A percentile compares a stretch with the other conserved stretches of the same genome.
phyloP scores from a whole-genome alignment of 108 stramenopile species.

The Cyclotella sp. region DNA sequence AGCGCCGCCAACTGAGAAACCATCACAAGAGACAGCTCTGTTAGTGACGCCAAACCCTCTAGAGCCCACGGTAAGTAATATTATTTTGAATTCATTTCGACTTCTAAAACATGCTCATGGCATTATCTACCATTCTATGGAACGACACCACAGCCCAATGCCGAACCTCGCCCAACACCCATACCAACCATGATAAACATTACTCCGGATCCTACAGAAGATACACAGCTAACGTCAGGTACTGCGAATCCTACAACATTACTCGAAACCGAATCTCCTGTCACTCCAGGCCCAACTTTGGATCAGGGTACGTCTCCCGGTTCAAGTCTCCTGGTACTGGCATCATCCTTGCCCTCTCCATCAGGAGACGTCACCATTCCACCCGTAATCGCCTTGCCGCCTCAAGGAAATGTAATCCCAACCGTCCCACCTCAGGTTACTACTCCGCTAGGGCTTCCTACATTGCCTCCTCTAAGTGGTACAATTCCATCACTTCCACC shows the following conservation, averaged over 20 bases:
- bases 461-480: neutral
- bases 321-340: neutral
- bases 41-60: neutral
- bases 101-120: neutral
- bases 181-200: conserved; percentile 17
- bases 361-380: conserved; percentile 1
- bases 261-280: too few species aligned
- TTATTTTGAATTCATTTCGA: neutral
- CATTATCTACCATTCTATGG: neutral
- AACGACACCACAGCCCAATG: neutral
- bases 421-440: neutral
- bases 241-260: neutral
- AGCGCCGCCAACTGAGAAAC: neutral
- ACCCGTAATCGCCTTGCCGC: neutral
- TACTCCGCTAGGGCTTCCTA: neutral
- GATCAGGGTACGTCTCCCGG: neutral
- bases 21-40: conserved; percentile 1
- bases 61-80: neutral
- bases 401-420: neutral
- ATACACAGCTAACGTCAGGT: neutral
- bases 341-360: neutral
- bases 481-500: conserved; percentile 10
- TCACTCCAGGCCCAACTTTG: conserved; percentile 4
- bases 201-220: conserved; percentile 1
- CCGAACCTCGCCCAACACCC: conserved; percentile 8